Evolutionary conservation across 2,329 filamentous ascomycete species (phyloP), one percentile per base, ranked within the genome.

Genomic region (Sarocladium brachiariae): DNA sequence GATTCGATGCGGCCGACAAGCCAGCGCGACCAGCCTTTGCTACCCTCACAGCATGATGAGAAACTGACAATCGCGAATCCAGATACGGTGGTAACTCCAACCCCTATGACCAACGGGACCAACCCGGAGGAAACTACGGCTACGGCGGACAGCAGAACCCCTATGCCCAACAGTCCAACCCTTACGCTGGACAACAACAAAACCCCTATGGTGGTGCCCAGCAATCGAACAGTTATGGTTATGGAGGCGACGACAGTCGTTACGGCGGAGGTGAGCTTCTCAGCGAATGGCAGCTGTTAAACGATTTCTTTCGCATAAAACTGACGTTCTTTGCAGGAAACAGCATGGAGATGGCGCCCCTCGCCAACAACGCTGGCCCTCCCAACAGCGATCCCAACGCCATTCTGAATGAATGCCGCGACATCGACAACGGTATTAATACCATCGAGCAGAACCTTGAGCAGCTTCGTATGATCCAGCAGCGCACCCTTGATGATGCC

Each of bases 361-460:
- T 87, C 41, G 67, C 73, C 39, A 77, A 76, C 53, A 73, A 70
- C 46, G 62, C 70, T 48, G 67, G 68, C 46, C 74, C 76, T 49
- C 74, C 65, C 35, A 64, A 66, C 46, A 60, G 69, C 58, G 81
- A 90, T 65, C 82, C 86, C 38, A 90, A 89, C 64, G 80, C 80
- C 51, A 86, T 95, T 58, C 78, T 96, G 53, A 89, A 95, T 70
- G 86, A 93, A 66, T 93, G 89, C 70, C 80, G 82, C 53, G 83
- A 88, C 41, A 86, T 96, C 64, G 86, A 90, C 65, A 75, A 80
- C 53, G 86, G 84, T 37, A 87, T 96, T 61, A 79, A 87, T 55
- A 75, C 83, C 52, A 81, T 96, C 61, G 83, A 90, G 61, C 70
- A 71, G 55, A 87, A 87, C 59, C 79, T 95, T 30, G 76, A 82